These are phyloP conservation scores for Termitomyces heimii DNA, from an alignment of 768 basidiomycete species.

Conservation along the genomic window DNA sequence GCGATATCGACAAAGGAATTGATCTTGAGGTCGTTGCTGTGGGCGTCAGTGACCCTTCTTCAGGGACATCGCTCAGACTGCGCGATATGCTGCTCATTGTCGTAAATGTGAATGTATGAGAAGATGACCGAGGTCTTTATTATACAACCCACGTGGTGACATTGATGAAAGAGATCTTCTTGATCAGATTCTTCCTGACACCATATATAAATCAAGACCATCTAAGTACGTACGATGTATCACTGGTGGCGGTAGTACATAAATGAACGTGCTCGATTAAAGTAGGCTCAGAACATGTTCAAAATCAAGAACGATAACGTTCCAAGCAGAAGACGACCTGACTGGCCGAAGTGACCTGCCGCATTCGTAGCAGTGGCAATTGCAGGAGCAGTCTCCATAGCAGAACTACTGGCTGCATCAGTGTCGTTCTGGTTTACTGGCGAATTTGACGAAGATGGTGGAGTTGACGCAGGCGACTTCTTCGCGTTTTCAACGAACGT, in stretches of 20 bases:
- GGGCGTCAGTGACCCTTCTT: constrained; percentile 21
- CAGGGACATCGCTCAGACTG: constrained; percentile 28
- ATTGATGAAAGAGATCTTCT: neutral
- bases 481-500: constrained; percentile 32
- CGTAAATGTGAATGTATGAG: neutral
- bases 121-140: neutral
- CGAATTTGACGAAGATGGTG: constrained; percentile 1
- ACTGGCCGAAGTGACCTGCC: neutral
- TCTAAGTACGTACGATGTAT: neutral
- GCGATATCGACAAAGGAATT: neutral
- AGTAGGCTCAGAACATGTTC: neutral
- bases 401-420: neutral
- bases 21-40: constrained; percentile 5
- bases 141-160: neutral
- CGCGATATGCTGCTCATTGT: constrained; percentile 19
- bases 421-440: neutral
- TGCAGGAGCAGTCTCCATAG: constrained; percentile 5
- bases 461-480: constrained; percentile 14
- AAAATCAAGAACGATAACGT: neutral
- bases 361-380: constrained; percentile 6
- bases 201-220: too few relatives aligned
- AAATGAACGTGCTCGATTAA: neutral
- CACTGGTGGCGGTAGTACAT: neutral
- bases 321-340: neutral
- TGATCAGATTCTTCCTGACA: neutral